phyloP scores from a whole-genome alignment of 495 filamentous ascomycete species.

The Tuber borchii region DNA sequence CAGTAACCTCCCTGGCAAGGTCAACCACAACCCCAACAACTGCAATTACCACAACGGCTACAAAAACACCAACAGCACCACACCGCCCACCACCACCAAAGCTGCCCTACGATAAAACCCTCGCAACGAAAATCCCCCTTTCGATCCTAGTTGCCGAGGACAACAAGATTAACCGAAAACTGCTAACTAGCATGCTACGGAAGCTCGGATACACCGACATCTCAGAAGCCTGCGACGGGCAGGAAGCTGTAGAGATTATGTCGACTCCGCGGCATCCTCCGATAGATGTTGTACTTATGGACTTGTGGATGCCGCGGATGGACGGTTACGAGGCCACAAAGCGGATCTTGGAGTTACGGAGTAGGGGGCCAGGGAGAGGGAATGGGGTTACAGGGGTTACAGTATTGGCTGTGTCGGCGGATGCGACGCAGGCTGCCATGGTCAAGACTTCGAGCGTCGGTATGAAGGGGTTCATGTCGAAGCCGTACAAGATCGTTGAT shows the following conservation, averaged over 20 bases:
- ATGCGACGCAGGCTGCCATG: conserved; percentile 63
- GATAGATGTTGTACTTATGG: conserved; percentile 70
- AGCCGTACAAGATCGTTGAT: conserved; percentile 69
- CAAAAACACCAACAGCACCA: conserved; percentile 14
- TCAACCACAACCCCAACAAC: neutral
- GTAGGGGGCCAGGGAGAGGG: conserved; percentile 35
- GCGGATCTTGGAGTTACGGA: conserved; percentile 55
- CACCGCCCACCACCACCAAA: conserved; percentile 4
- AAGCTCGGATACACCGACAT: conserved; percentile 64
- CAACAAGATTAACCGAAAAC: conserved; percentile 71
- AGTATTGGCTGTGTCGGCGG: conserved; percentile 68
- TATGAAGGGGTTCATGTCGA: conserved; percentile 72
- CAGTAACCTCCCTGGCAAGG: neutral
- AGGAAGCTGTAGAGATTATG: conserved; percentile 65
- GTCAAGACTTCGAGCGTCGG: conserved; percentile 59
- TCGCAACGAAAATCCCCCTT: conserved; percentile 43
- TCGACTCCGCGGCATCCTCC: conserved; percentile 41
- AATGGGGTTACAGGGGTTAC: conserved; percentile 38
- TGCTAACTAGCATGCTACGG: conserved; percentile 62
- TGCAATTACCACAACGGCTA: neutral
- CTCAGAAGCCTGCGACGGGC: conserved; percentile 64
- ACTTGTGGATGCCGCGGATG: conserved; percentile 81
- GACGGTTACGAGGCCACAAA: conserved; percentile 72
- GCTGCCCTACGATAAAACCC: conserved; percentile 20
- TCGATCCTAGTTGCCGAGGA: conserved; percentile 73